Evolutionary conservation across 352 stramenopile genomes (phyloP).

Genomic region (Pythium myriotylum): DNA sequence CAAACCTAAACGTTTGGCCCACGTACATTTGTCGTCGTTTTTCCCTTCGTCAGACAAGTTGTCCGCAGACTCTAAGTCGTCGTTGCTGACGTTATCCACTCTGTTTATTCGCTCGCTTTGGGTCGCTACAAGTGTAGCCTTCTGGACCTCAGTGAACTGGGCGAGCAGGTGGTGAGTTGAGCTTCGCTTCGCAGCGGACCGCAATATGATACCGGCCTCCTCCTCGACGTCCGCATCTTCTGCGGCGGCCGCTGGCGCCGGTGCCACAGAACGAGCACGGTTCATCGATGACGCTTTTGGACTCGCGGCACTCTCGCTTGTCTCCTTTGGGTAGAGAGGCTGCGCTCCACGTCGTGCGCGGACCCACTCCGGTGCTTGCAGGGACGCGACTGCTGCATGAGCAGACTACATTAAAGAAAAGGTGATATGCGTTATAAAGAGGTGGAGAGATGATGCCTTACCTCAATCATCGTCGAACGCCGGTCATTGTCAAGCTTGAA

Average conservation of each 20-base stretch:
- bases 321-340: slow-evolving; percentile 26
- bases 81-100: not conserved
- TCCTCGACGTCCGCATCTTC: not conserved
- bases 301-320: not conserved
- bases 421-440: not conserved
- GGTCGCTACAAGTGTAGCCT: slow-evolving; percentile 28
- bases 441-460: not conserved
- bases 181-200: slow-evolving; percentile 23
- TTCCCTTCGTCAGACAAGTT: not conserved
- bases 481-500: slow-evolving; percentile 29
- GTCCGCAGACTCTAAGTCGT: not conserved
- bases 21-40: not conserved
- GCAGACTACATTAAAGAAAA: slow-evolving; percentile 23
- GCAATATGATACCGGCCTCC: slow-evolving; percentile 23
- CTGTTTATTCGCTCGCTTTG: not conserved
- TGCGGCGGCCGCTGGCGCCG: not conserved
- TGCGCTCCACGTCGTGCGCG: slow-evolving; percentile 3
- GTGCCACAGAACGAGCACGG: not conserved
- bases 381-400: slow-evolving; percentile 28
- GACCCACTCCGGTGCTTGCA: slow-evolving; percentile 18
- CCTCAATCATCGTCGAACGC: slow-evolving; percentile 31
- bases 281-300: not conserved
- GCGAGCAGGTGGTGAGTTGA: slow-evolving; percentile 38
- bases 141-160: slow-evolving; percentile 39
- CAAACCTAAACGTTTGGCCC: too few species aligned